Evolutionary conservation across 2,329 filamentous ascomycete species (phyloP).

Genomic region (Botrytis hyacinthi): DNA sequence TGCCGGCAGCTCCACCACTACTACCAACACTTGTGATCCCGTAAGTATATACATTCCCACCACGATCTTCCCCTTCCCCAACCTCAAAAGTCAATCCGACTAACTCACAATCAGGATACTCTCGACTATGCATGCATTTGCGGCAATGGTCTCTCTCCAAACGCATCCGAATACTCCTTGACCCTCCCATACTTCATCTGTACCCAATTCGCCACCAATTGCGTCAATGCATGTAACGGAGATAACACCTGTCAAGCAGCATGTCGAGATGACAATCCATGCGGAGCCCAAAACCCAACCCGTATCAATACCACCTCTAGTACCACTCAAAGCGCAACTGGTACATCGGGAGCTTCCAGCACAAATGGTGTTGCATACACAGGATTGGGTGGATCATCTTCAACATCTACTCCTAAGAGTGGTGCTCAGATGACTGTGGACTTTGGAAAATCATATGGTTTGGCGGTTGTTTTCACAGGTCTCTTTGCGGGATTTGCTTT

Average conservation of each 20-base stretch:
- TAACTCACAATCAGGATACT: conserved; percentile 44
- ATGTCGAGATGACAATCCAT: conserved; percentile 67
- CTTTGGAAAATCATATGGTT: conserved; percentile 54
- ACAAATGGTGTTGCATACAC: conserved; percentile 42
- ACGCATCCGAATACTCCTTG: conserved; percentile 72
- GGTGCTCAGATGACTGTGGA: conserved; percentile 46
- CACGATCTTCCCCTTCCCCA: neutral
- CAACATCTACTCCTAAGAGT: conserved; percentile 28
- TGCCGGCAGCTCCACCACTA: conserved; percentile 46
- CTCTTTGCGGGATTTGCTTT: conserved; percentile 58
- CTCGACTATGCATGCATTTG: conserved; percentile 74
- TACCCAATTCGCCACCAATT: conserved; percentile 68
- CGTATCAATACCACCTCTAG: conserved; percentile 55
- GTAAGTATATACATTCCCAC: conserved; percentile 45
- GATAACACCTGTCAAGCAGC: conserved; percentile 57
- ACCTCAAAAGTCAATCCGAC: neutral
- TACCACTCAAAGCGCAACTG: conserved; percentile 42
- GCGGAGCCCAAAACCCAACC: conserved; percentile 66
- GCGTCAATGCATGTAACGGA: conserved; percentile 56
- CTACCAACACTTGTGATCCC: conserved; percentile 65
- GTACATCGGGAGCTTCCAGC: conserved; percentile 41
- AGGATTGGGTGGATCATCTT: conserved; percentile 43
- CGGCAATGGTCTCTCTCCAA: conserved; percentile 62
- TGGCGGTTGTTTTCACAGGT: conserved; percentile 52
- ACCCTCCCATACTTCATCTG: conserved; percentile 78